Conservation (phyloP, 768 basidiomycete genomes). For the Cystobasidium ongulense region DNA sequence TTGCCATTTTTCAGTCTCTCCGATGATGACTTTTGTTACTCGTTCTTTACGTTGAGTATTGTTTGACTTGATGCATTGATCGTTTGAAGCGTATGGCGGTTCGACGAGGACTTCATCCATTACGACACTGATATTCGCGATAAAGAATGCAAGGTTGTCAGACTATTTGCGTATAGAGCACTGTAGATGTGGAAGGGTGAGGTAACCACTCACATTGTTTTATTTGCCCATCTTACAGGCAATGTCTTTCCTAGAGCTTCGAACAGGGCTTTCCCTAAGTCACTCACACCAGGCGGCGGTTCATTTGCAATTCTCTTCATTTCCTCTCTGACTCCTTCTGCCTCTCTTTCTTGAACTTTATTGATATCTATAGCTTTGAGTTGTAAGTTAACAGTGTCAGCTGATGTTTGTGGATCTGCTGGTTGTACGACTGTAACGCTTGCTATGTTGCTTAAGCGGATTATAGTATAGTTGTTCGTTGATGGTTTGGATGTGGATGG, state of each 20-base stretch:
- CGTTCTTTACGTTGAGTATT: not conserved
- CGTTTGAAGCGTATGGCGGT: conserved; percentile 22
- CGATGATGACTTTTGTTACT: conserved; percentile 26
- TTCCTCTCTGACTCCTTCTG: conserved; percentile 9
- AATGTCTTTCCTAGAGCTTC: conserved; percentile 36
- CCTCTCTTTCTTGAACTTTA: conserved; percentile 16
- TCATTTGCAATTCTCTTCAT: not conserved
- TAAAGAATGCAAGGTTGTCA: not conserved
- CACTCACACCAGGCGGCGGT: conserved; percentile 19
- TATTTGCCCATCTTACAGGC: conserved; percentile 34
- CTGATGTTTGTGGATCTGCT: not conserved
- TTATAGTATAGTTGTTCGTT: not conserved
- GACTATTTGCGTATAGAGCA: not conserved
- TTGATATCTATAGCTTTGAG: conserved; percentile 4
- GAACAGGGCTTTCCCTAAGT: conserved; percentile 33
- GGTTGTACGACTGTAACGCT: conserved; percentile 11
- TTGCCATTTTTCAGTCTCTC: conserved; percentile 5
- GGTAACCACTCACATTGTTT: conserved; percentile 8
- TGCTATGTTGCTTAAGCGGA: not conserved
- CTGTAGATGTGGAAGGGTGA: not conserved
- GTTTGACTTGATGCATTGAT: not conserved
- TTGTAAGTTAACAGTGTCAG: not conserved
- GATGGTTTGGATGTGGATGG: not conserved
- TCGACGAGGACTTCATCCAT: conserved; percentile 39
- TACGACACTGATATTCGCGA: conserved; percentile 36